Percentiles rank a stretch among this genome's conserved stretches.
Conservation (phyloP, 805 yeast species). For the Helenozyma rhizophorensis region DNA sequence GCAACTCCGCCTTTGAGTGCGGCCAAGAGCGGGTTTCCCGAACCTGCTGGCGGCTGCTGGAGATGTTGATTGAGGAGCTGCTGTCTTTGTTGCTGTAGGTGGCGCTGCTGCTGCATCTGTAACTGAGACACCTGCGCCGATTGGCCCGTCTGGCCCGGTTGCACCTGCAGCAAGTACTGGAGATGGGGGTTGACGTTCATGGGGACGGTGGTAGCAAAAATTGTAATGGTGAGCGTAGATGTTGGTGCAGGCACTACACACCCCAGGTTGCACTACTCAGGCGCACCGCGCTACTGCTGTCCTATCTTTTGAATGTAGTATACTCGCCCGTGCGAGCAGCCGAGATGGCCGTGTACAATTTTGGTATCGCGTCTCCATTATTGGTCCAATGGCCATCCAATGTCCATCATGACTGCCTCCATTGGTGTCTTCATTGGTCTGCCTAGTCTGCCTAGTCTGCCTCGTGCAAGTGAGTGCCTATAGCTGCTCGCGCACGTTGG, state of each 20-base stretch:
- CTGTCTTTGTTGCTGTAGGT: constrained; percentile 27
- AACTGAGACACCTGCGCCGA: constrained; percentile 35
- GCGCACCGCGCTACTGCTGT: no score
- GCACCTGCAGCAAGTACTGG: constrained; percentile 32
- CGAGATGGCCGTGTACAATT: no score
- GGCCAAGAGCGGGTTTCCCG: constrained; percentile 34
- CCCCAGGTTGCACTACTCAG: no score
- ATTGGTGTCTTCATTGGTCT: no score
- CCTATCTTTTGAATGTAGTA: no score
- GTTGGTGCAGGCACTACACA: no score
- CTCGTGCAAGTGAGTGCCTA: no score
- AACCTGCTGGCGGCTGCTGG: constrained; percentile 20
- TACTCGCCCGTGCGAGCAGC: no score
- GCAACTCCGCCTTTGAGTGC: constrained; percentile 27
- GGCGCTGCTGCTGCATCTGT: constrained; percentile 27
- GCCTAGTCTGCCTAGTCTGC: no score
- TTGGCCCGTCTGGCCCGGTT: constrained; percentile 18
- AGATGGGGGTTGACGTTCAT: constrained; percentile 43
- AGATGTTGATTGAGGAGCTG: constrained; percentile 30
- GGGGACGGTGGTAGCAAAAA: not conserved
- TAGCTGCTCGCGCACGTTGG: constrained; percentile 20
- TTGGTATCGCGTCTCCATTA: no score
- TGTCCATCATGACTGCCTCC: no score
- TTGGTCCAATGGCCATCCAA: no score
- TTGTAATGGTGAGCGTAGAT: not conserved